Conservation (phyloP, 345 rosid genomes). For the Corymbia maculata region DNA sequence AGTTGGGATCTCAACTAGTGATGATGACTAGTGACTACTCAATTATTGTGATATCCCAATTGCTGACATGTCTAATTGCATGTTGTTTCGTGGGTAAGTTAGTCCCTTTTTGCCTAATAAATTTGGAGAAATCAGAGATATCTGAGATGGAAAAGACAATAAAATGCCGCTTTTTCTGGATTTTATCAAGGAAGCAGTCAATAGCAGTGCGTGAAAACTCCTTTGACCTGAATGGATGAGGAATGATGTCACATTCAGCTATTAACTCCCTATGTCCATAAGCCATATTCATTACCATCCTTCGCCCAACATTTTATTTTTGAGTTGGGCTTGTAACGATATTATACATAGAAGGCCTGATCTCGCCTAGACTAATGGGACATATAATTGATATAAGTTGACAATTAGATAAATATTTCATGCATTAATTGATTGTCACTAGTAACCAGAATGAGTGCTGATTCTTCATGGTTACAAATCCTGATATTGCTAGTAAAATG, state of each 20-base stretch:
- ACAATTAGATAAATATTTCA: not conserved
- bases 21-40: fast-evolving
- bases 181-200: too few species aligned
- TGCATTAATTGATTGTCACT: not conserved
- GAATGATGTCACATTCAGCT: not conserved
- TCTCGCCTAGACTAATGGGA: fast-evolving
- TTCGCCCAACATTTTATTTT: not conserved
- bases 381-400: not conserved
- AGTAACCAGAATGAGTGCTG: not conserved
- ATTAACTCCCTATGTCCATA: not conserved
- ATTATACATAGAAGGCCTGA: fast-evolving
- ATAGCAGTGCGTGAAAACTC: not conserved
- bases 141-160: not conserved
- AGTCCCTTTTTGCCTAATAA: not conserved
- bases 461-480: not conserved
- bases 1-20: fast-evolving
- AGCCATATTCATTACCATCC: not conserved
- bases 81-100: too few species aligned
- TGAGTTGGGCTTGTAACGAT: not conserved
- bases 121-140: not conserved
- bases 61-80: not conserved
- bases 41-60: fast-evolving
- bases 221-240: not conserved
- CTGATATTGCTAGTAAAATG: not conserved
- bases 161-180: fast-evolving